Evolutionary conservation across 352 stramenopile species (phyloP).

Genomic region (Phytophthora agathidicida): DNA sequence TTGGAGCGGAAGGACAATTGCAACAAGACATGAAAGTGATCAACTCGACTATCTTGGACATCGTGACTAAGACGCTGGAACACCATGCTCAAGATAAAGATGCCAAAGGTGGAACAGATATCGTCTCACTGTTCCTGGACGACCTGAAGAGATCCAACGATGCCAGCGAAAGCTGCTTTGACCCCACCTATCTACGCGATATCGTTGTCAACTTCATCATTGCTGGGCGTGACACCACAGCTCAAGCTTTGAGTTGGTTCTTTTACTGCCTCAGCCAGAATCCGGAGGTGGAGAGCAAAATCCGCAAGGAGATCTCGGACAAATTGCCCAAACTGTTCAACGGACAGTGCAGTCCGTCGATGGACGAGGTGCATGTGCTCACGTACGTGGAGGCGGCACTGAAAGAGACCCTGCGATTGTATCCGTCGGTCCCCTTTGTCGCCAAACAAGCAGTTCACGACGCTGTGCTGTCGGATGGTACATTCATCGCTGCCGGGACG

Average conservation of each 20-base stretch:
- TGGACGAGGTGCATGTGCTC: conserved; percentile 53
- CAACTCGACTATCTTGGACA: conserved; percentile 51
- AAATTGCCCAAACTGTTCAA: conserved; percentile 32
- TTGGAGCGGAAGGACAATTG: conserved; percentile 45
- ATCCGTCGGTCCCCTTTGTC: conserved; percentile 65
- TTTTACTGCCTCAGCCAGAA: conserved; percentile 66
- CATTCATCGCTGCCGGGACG: conserved; percentile 44
- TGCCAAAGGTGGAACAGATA: conserved; percentile 27
- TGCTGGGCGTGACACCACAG: conserved; percentile 79
- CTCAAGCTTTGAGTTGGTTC: conserved; percentile 77
- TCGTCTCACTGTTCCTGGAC: conserved; percentile 62
- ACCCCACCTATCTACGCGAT: conserved; percentile 62
- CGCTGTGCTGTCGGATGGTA: conserved; percentile 55
- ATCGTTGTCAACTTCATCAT: conserved; percentile 86
- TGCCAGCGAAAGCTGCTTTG: conserved; percentile 24
- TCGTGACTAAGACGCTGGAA: conserved; percentile 45
- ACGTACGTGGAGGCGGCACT: conserved; percentile 55
- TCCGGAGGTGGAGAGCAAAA: conserved; percentile 47
- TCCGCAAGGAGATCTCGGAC: conserved; percentile 46
- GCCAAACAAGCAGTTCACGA: conserved; percentile 28
- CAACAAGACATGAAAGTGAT: conserved; percentile 48
- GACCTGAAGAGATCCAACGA: conserved; percentile 14
- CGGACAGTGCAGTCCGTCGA: conserved; percentile 28
- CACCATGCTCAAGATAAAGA: conserved; percentile 5
- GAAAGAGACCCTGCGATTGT: conserved; percentile 69